Conservation (phyloP, 108 stramenopile species). For the Nitzschia inconspicua region DNA sequence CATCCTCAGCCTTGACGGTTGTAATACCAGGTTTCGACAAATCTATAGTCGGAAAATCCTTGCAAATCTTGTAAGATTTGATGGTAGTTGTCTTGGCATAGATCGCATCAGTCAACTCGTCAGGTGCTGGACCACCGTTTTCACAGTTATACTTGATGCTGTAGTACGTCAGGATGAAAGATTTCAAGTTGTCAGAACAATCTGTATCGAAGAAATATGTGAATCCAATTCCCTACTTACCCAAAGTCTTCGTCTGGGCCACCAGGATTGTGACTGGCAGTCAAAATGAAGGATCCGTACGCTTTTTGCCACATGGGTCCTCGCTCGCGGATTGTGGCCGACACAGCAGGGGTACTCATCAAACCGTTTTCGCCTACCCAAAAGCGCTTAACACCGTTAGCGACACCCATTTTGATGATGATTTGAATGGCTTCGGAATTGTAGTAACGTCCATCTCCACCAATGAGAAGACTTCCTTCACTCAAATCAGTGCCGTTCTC, state of each 20-base stretch:
- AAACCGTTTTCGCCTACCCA: constrained; percentile 97
- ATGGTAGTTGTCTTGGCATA: constrained; percentile 88
- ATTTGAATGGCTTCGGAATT: constrained; percentile 95
- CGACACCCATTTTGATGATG: constrained; percentile 95
- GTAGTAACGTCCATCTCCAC: constrained; percentile 99
- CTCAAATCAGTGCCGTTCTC: constrained; percentile 83
- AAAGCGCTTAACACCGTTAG: constrained; percentile 94
- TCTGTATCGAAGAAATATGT: too few species aligned
- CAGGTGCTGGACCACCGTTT: constrained; percentile 98
- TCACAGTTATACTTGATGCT: constrained; percentile 99
- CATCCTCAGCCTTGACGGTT: constrained; percentile 69
- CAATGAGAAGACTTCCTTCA: constrained; percentile 91
- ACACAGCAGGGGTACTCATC: constrained; percentile 97
- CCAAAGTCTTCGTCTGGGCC: constrained; percentile 99
- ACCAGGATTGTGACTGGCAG: constrained; percentile 99
- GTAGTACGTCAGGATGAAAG: too few species aligned
- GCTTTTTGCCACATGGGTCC: constrained; percentile 96
- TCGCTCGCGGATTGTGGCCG: constrained; percentile 93
- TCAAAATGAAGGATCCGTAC: constrained; percentile 98
- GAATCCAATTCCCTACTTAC: too few species aligned
- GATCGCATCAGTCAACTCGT: constrained; percentile 89
- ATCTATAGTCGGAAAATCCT: constrained; percentile 91
- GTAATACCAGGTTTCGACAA: constrained; percentile 71
- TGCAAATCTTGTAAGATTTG: constrained; percentile 88
- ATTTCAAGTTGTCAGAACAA: too few species aligned